Conservation (phyloP, 257 asterid species). For the Ocimum tenuiflorum region DNA sequence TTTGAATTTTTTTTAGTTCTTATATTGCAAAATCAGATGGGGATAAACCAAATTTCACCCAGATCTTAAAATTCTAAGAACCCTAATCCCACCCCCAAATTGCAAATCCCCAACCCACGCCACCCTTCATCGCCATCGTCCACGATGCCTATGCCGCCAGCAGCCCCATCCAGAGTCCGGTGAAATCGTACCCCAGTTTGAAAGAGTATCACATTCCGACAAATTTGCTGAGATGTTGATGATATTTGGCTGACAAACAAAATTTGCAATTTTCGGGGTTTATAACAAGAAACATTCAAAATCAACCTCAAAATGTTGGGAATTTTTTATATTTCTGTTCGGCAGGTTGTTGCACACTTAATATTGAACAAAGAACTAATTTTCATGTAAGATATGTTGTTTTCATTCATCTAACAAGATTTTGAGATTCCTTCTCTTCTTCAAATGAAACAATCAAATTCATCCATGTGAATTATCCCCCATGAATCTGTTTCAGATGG, state of each 20-base stretch:
- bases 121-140: slow-evolving; percentile 42
- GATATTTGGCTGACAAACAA: slow-evolving; percentile 18
- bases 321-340: background rate
- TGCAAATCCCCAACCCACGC: too few species aligned
- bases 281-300: slow-evolving; percentile 12
- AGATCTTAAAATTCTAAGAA: too few species aligned
- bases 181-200: slow-evolving; percentile 29
- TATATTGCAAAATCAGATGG: too few species aligned
- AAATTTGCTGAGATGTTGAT: slow-evolving; percentile 14
- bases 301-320: background rate
- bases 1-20: too few species aligned
- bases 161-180: slow-evolving; percentile 54
- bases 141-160: slow-evolving; percentile 54
- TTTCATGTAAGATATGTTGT: slow-evolving; percentile 22
- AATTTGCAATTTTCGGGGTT: background rate
- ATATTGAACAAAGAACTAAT: background rate
- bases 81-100: too few species aligned
- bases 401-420: background rate
- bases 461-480: too few species aligned
- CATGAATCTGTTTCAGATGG: slow-evolving; percentile 50
- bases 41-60: too few species aligned
- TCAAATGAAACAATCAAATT: too few species aligned
- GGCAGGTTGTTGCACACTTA: background rate
- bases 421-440: too few species aligned
- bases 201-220: slow-evolving; percentile 46